Evolutionary conservation across 306 rosid species (phyloP), one percentile per base, ranked within the genome.

Genomic region (Boehmeria nivea): DNA sequence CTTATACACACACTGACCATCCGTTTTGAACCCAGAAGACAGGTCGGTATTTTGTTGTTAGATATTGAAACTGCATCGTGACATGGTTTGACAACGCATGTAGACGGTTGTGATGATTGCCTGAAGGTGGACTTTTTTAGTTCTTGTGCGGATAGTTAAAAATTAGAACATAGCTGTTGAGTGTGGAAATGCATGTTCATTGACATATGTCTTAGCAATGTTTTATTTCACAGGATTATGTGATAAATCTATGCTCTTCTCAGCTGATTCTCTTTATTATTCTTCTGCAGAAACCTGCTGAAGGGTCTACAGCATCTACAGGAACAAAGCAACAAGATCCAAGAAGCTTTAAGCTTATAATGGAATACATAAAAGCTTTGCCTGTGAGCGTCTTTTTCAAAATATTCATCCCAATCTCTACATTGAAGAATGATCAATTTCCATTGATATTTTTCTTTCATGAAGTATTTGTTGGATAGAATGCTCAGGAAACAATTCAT

Each of bases 1-100:
- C 96, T 87, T 64, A 86, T 91, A 40, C 98, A 91, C 76, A 91
- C 94, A 44, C 65, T 91, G 55, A 91, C 98, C 24, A 84, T 91
- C 73, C 96, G 95, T 65, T 91, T 91, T 48, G 98, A 91, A 74
- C 98, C 98, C 31, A 82, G 96, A 82, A 87, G 85, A 84, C 98
- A 87, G 96, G 98, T 91, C 48, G 51, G 61, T 37, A 18, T 24
- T 11, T 52, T 64, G 36, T 11, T 34, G 31, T 31, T 31, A 31
- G 1, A 31, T 10, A n/a, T n/a, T n/a, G n/a, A n/a, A n/a, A n/a
- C n/a, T n/a, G n/a, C n/a, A n/a, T n/a, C n/a, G n/a, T n/a, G n/a
- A n/a, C n/a, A n/a, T n/a, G n/a, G n/a, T n/a, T n/a, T n/a, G n/a
- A n/a, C n/a, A n/a, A n/a, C n/a, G n/a, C n/a, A n/a, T n/a, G n/a